Evolutionary conservation across 768 basidiomycete species (phyloP).

Genomic region (Suillus subalutaceus): DNA sequence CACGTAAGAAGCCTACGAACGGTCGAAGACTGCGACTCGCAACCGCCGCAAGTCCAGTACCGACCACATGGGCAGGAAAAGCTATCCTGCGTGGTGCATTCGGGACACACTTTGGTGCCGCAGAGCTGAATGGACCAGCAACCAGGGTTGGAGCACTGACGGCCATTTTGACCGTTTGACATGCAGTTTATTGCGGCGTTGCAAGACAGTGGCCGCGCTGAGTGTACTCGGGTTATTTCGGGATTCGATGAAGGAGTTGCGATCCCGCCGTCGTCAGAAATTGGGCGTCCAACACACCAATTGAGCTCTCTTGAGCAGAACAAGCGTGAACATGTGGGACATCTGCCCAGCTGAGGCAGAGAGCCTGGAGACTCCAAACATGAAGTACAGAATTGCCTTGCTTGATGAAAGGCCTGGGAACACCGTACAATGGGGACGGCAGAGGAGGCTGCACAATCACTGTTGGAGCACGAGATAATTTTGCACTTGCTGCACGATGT

Average conservation of each 20-base stretch:
- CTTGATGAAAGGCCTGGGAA: neutral
- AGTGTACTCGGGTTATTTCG: neutral
- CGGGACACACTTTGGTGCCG: neutral
- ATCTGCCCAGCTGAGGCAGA: neutral
- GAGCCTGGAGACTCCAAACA: slow-evolving; percentile 1
- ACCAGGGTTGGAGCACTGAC: neutral
- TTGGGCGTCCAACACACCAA: neutral
- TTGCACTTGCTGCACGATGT: neutral
- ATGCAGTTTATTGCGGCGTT: neutral
- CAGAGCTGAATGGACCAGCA: slow-evolving; percentile 2
- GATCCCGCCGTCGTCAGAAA: no score
- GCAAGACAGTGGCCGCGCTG: slow-evolving; percentile 2
- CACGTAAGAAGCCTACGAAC: neutral
- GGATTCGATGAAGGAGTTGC: neutral
- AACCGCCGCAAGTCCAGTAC: slow-evolving; percentile 8
- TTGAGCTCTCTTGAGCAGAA: neutral
- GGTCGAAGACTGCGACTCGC: neutral
- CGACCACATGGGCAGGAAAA: slow-evolving; percentile 8
- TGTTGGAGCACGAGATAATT: slow-evolving; percentile 2
- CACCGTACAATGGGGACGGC: slow-evolving; percentile 2
- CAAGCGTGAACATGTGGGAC: neutral
- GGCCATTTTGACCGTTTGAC: neutral
- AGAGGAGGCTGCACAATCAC: neutral
- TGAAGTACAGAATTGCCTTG: neutral
- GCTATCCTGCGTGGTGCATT: slow-evolving; percentile 5